Conservation (phyloP, 2,329 filamentous ascomycete genomes). For the Penicillium sp. region DNA sequence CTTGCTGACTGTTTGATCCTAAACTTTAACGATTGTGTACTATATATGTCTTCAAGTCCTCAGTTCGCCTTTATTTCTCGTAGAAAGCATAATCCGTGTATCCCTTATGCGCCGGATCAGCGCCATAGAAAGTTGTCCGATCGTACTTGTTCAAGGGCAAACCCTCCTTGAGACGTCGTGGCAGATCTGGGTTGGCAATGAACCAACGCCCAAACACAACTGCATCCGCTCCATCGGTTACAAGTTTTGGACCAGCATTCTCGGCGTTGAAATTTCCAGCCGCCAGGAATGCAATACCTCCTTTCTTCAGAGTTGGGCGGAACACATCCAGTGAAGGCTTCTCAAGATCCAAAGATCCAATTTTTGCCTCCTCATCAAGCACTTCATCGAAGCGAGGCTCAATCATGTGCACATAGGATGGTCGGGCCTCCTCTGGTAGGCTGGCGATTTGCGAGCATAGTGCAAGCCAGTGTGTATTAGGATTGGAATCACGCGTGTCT, state of each 20-base stretch:
- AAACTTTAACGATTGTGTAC: background rate
- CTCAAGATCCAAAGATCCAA: constrained; percentile 39
- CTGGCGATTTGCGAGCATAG: constrained; percentile 48
- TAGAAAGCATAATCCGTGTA: constrained; percentile 47
- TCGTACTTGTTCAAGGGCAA: constrained; percentile 44
- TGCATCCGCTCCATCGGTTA: constrained; percentile 26
- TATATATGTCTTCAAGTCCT: background rate
- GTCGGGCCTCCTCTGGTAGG: constrained; percentile 39
- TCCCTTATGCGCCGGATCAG: constrained; percentile 34
- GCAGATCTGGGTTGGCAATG: constrained; percentile 51
- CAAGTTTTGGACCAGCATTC: constrained; percentile 27
- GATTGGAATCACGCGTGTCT: constrained; percentile 52
- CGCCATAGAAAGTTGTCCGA: constrained; percentile 48
- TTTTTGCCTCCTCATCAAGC: constrained; percentile 50
- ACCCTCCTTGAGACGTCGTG: constrained; percentile 40
- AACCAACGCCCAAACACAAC: constrained; percentile 46
- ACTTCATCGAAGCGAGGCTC: constrained; percentile 55
- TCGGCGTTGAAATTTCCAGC: constrained; percentile 32
- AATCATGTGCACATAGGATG: constrained; percentile 54
- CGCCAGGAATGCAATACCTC: constrained; percentile 42
- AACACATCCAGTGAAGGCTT: constrained; percentile 46
- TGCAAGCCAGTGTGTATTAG: constrained; percentile 51
- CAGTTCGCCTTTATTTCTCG: constrained; percentile 5
- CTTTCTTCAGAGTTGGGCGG: constrained; percentile 45
- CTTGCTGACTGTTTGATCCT: background rate